Evolutionary conservation across 192 early-diverging fungal genomes (phyloP), one percentile per base, ranked within the genome.

Genomic region (Podila minutissima): DNA sequence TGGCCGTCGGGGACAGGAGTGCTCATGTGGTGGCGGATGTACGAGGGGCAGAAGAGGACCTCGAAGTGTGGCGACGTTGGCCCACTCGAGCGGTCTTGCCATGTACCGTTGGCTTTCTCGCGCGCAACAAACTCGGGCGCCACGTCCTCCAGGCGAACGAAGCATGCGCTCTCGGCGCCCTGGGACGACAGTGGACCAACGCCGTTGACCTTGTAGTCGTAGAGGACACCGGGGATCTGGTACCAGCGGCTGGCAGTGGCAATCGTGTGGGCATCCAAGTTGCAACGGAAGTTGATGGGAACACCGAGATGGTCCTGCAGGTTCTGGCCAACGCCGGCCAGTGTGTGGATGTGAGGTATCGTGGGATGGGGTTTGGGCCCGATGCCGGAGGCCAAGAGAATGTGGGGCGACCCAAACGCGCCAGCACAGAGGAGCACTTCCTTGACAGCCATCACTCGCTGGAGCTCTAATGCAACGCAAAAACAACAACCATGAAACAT

Each of bases 391-490:
- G 82, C 66, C 28, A 83, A 7, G 12, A 86, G 76, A 31, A 87
- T 74, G 3, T 74, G 70, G 3, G 86, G 85, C 0, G 83, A 77
- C 33, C 71, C 71, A 68, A 84, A 72, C 19, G 86, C 32, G 15
- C 86, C 86, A 17, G 82, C 86, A 50, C 71, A 75, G 53, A 87
- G 74, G 32, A 87, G 66, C 5, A 87, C 82, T 26, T 88, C 86
- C 48, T 63, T 77, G 19, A 62, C 50, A 22, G 71, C 74, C 66
- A 69, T 74, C 48, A 78, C 74, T 20, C 48, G 49, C 0, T 68
- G 69, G 37, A 73, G 50, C 31, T 64, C 82, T 75, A 60, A 22
- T 62, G 58, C 9, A 1, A 24, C 0, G 5, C 29, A 3, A 49
- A 49, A 31, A 15, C 28, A 3, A 2, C 26, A 58, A 11, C 55